Base-by-base conservation (phyloP, 805 yeast genomes). In the Hermanozyma aechmeae region DNA sequence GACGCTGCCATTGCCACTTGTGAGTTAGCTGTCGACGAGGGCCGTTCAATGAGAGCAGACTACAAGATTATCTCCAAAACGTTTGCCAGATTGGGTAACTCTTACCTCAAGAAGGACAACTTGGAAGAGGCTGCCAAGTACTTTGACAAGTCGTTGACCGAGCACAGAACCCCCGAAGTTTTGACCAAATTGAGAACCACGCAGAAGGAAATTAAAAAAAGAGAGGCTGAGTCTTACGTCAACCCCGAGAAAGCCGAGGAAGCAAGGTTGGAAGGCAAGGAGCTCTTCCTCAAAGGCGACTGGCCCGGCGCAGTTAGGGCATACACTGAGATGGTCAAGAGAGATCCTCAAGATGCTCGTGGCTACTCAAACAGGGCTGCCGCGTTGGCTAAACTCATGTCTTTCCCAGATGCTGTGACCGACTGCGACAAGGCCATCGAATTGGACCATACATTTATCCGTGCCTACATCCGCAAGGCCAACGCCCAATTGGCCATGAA, bases 281-380 rank as follows among this genome's bases (percentile, higher is more conserved):
- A 82, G 15, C 74, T 57, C 49, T 92, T 92, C 71, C 74, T 80
- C 35, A 79, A 82, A 44, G 92, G 84, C 28, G 95, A 89, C 58
- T 89, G 95, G 96, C 97, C 98, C 39, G 77, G 68, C 40, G 96
- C 97, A 14, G 96, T 92, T 25, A 81, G 82, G 55, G 81, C 95
- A 4, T 92, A 92, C 61, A 70, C 93, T 28, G 98, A 92, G 61
- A 92, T 92, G 87, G 68, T 89, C 46, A 84, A 86, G 62, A 81
- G 99, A 56, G 86, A 87, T n/a, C 99, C 99, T 33, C 76, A 76
- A 32, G 97, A 92, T 58, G 93, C 94, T 15, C 76, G 96, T 58
- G 97, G 96, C 33, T 92, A 86, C 58, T 86, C 95, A 20, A 92
- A 92, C 66, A 81, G 99, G 61, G 98, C 99, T 30, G 98, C 98